These are phyloP conservation scores for Cladosporium oxysporum DNA, from an alignment of 2,329 filamentous ascomycete genomes.

Conservation along the genomic window DNA sequence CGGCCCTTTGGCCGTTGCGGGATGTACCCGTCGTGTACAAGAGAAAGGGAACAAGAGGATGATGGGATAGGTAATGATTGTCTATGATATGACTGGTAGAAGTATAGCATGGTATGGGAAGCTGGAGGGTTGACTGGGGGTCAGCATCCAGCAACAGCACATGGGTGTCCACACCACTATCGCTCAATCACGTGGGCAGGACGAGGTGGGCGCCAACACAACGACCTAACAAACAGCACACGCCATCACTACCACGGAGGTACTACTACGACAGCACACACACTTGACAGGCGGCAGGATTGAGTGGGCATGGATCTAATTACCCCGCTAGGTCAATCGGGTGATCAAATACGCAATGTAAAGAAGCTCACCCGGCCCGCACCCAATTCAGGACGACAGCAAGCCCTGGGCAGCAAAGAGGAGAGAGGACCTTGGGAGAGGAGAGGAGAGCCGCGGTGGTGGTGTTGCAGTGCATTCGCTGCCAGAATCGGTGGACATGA, in stretches of 20 bases:
- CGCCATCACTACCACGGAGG: neutral
- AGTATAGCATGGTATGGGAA: neutral
- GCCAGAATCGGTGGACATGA: constrained; percentile 6
- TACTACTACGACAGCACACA: neutral
- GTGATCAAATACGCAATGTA: constrained; percentile 3
- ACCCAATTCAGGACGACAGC: neutral
- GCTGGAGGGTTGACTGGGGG: neutral
- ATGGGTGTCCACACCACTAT: neutral
- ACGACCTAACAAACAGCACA: neutral
- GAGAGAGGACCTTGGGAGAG: neutral
- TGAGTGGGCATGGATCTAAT: constrained; percentile 3
- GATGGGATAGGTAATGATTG: neutral
- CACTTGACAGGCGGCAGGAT: neutral
- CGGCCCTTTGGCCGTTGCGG: neutral
- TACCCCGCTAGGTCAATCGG: constrained; percentile 1
- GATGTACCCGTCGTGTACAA: neutral
- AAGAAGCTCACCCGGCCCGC: constrained; percentile 11
- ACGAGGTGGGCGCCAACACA: constrained; percentile 1
- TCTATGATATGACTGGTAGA: neutral
- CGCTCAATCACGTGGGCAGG: neutral
- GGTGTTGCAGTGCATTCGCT: neutral
- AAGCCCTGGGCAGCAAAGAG: neutral
- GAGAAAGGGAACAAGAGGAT: neutral
- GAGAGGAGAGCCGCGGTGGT: constrained; percentile 1
- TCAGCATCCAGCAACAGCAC: neutral